Conservation (phyloP, 1,284 basidiomycete genomes). For the Trichosporon coremiiforme region DNA sequence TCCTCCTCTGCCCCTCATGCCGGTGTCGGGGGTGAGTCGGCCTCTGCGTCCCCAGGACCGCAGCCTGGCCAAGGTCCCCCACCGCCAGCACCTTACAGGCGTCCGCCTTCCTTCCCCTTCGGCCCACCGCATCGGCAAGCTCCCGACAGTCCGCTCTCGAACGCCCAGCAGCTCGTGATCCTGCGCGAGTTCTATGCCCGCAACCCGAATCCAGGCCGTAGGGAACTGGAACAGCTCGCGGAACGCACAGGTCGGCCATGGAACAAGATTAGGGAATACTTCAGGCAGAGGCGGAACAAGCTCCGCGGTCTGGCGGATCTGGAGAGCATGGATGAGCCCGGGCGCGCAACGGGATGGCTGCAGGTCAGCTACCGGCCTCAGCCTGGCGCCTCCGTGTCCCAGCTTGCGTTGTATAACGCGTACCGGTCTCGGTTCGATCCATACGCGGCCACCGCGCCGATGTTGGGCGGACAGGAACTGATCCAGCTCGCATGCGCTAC, state of each 20-base stretch:
- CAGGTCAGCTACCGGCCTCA: slow-evolving; percentile 46
- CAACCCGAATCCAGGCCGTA: slow-evolving; percentile 49
- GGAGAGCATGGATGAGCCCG: slow-evolving; percentile 51
- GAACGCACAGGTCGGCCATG: slow-evolving; percentile 47
- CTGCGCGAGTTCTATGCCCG: slow-evolving; percentile 46
- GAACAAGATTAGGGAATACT: slow-evolving; percentile 53
- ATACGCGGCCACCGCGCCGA: slow-evolving; percentile 37
- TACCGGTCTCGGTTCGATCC: slow-evolving; percentile 52
- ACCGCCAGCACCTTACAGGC: slow-evolving; percentile 31
- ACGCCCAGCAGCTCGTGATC: slow-evolving; percentile 44
- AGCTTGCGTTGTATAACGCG: slow-evolving; percentile 48
- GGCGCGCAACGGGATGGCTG: slow-evolving; percentile 50
- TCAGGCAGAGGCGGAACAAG: slow-evolving; percentile 52
- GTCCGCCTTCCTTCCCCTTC: slow-evolving; percentile 23
- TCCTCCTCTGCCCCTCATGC: background rate
- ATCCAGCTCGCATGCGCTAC: slow-evolving; percentile 53
- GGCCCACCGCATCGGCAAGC: slow-evolving; percentile 30
- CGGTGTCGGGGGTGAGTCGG: slow-evolving; percentile 18
- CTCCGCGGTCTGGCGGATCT: slow-evolving; percentile 46
- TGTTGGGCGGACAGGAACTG: slow-evolving; percentile 51
- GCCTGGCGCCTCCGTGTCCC: slow-evolving; percentile 36
- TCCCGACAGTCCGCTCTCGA: slow-evolving; percentile 30
- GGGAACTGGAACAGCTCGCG: slow-evolving; percentile 43
- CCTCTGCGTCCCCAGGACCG: slow-evolving; percentile 15
- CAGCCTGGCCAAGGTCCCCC: slow-evolving; percentile 29